These are phyloP conservation scores for Gynochthodes officinalis DNA, from an alignment of 257 asterid species.

Conservation along the genomic window DNA sequence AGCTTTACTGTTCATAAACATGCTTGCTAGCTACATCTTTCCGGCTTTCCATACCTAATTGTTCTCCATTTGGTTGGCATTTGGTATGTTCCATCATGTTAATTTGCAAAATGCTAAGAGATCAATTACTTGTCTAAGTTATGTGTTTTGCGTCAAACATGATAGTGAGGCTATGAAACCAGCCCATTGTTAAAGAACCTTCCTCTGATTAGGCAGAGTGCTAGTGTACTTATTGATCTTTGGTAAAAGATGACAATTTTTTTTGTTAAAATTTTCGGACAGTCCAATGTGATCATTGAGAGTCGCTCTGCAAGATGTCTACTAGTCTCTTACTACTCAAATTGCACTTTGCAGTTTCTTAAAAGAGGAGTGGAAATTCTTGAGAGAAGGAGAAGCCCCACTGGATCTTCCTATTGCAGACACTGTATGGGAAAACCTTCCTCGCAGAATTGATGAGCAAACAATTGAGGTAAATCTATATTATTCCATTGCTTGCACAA, in stretches of 20 bases:
- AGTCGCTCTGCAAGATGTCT: too few relatives aligned
- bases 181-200: not conserved
- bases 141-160: not conserved
- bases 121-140: not conserved
- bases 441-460: constrained; percentile 47
- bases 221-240: too few relatives aligned
- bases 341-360: constrained; percentile 55
- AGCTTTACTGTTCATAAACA: not conserved
- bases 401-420: constrained; percentile 47
- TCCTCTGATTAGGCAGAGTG: too few relatives aligned
- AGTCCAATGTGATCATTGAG: too few relatives aligned
- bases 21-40: not conserved
- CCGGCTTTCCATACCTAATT: not conserved
- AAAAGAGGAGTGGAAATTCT: constrained; percentile 68
- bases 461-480: constrained; percentile 51
- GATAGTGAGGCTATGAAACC: not conserved
- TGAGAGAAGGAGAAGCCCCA: constrained; percentile 37
- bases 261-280: too few relatives aligned
- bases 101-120: not conserved
- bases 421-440: constrained; percentile 56
- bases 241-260: too few relatives aligned
- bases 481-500: constrained; percentile 8
- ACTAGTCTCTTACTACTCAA: too few relatives aligned
- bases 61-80: not conserved
- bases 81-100: not conserved